These are phyloP conservation scores for Tephrocybe rancida DNA, from an alignment of 768 basidiomycete genomes.

Conservation along the genomic window DNA sequence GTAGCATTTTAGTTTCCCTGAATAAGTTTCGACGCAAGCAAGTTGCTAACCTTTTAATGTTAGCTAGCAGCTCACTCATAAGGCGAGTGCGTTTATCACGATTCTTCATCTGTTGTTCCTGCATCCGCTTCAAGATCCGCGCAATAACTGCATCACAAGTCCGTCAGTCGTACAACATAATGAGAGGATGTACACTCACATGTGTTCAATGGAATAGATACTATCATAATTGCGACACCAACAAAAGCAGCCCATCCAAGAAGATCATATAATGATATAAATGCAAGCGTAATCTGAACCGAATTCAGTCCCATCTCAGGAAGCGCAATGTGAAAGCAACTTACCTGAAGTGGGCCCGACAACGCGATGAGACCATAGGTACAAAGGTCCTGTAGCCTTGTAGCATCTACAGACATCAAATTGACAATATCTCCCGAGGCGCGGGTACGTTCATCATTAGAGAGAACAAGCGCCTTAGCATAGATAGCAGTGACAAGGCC, in stretches of 20 bases:
- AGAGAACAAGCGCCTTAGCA: conserved; percentile 82
- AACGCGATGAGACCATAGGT: conserved; percentile 83
- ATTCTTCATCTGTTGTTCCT: conserved; percentile 92
- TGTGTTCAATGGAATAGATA: conserved; percentile 78
- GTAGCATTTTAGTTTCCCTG: not conserved
- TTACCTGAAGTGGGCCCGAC: conserved; percentile 87
- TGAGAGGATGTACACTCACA: conserved; percentile 27
- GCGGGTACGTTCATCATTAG: conserved; percentile 81
- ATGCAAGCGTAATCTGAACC: conserved; percentile 78
- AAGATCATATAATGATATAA: conserved; percentile 86
- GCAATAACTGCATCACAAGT: conserved; percentile 52
- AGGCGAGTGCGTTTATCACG: conserved; percentile 80
- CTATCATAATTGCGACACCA: conserved; percentile 86
- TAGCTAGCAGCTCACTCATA: conserved; percentile 93
- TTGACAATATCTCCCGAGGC: conserved; percentile 94
- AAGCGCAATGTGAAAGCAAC: conserved; percentile 30
- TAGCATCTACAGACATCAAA: conserved; percentile 87
- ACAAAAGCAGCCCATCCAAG: conserved; percentile 92
- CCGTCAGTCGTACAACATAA: not conserved
- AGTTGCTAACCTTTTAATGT: conserved; percentile 72
- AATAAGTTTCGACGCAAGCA: not conserved
- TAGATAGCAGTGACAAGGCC: conserved; percentile 88
- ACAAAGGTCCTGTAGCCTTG: conserved; percentile 77
- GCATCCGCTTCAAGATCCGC: conserved; percentile 68
- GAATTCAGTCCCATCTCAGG: not conserved